phyloP scores from a whole-genome alignment of 192 early-diverging fungal species.

The Coemansia sp. region DNA sequence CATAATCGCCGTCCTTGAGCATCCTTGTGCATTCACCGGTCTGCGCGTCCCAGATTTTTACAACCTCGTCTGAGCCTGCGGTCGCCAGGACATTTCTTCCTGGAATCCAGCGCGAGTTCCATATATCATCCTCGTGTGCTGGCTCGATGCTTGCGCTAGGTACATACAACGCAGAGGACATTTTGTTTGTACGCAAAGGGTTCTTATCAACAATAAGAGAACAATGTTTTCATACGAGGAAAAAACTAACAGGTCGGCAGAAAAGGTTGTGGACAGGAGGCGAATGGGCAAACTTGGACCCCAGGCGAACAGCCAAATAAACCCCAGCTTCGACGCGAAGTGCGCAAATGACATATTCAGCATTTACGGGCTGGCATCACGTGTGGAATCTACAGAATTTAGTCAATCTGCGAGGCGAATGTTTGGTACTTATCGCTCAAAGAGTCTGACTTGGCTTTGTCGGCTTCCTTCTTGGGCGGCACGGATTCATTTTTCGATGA shows the following conservation, averaged over 20 bases:
- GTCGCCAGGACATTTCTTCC: conserved; percentile 42
- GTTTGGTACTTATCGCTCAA: conserved; percentile 64
- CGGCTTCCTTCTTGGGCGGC: conserved; percentile 5
- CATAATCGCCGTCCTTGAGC: conserved; percentile 39
- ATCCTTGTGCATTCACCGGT: conserved; percentile 26
- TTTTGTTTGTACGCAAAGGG: not conserved
- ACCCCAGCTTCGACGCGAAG: not conserved
- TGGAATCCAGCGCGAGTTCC: conserved; percentile 44
- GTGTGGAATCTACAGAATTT: conserved; percentile 24
- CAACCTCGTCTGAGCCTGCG: conserved; percentile 42
- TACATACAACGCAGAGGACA: conserved; percentile 43
- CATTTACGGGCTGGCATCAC: conserved; percentile 15
- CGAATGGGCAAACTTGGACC: not conserved
- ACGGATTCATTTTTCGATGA: not conserved
- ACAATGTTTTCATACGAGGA: not conserved
- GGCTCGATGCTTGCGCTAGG: conserved; percentile 33
- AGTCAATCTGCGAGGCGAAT: conserved; percentile 62
- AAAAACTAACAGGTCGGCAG: not conserved
- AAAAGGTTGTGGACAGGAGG: not conserved
- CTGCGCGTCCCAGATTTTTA: conserved; percentile 47
- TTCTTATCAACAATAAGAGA: not conserved
- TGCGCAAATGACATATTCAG: not conserved
- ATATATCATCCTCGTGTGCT: conserved; percentile 53
- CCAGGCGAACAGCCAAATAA: not conserved
- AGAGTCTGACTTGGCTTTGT: conserved; percentile 15